Percentiles rank a stretch among this genome's conserved stretches.
These are phyloP conservation scores for Fomitopsis serialis DNA, from an alignment of 768 basidiomycete genomes.

Conservation along the genomic window DNA sequence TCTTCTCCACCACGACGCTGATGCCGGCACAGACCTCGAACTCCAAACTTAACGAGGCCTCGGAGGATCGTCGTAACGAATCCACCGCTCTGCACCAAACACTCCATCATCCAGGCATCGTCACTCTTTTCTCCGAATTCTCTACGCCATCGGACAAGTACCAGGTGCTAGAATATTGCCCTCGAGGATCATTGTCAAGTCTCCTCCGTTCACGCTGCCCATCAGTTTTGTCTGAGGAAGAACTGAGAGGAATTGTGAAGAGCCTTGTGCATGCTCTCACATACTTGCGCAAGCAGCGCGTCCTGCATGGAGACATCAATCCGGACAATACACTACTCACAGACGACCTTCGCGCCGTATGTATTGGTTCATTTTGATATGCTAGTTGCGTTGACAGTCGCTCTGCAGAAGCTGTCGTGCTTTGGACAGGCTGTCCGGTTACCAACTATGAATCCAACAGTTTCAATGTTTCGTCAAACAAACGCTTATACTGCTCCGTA, in stretches of 20 bases:
- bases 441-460: slow-evolving; percentile 17
- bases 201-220: slow-evolving; percentile 23
- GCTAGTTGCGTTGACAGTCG: not conserved
- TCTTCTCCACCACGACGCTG: not conserved
- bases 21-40: not conserved
- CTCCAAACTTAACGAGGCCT: not conserved
- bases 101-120: slow-evolving; percentile 45
- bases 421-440: slow-evolving; percentile 33
- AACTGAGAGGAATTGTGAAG: slow-evolving; percentile 33
- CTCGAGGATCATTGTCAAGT: slow-evolving; percentile 31
- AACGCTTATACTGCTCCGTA: slow-evolving; percentile 40
- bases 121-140: slow-evolving; percentile 40
- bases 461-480: slow-evolving; percentile 14
- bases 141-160: slow-evolving; percentile 25
- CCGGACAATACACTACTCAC: slow-evolving; percentile 36
- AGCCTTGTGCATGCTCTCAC: slow-evolving; percentile 36
- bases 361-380: slow-evolving; percentile 7
- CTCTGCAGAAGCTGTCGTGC: slow-evolving; percentile 38
- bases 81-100: slow-evolving; percentile 31
- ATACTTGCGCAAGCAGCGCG: slow-evolving; percentile 35
- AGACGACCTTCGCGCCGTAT: slow-evolving; percentile 34
- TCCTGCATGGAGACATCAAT: slow-evolving; percentile 41
- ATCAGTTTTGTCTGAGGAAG: slow-evolving; percentile 25
- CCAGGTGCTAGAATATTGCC: slow-evolving; percentile 43
- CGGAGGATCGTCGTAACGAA: not conserved